Evolutionary conservation across 2,329 filamentous ascomycete genomes (phyloP).

Genomic region (Cladophialophora psammophila): DNA sequence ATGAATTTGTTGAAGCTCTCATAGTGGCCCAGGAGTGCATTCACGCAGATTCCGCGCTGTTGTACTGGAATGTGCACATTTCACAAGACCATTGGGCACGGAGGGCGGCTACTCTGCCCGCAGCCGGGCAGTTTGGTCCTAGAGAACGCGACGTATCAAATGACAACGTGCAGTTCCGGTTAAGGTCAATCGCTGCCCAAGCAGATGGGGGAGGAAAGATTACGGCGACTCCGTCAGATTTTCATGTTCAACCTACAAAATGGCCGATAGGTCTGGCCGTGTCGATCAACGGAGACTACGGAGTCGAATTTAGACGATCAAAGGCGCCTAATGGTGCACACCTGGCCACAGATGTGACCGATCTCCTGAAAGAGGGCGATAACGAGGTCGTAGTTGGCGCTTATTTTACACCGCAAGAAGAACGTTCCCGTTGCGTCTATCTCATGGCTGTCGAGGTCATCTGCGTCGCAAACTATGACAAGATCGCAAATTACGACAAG

Average conservation of each 20-base stretch:
- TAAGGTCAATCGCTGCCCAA: conserved; percentile 66
- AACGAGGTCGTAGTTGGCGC: conserved; percentile 68
- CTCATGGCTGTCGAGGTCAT: conserved; percentile 74
- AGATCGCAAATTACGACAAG: conserved; percentile 50
- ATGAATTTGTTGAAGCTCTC: conserved; percentile 48
- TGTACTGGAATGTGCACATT: conserved; percentile 50
- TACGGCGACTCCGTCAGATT: conserved; percentile 10
- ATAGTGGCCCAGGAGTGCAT: conserved; percentile 45
- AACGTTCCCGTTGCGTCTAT: conserved; percentile 50
- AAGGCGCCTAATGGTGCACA: conserved; percentile 78
- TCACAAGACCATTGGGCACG: conserved; percentile 38
- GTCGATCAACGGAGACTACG: conserved; percentile 65
- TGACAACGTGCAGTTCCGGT: conserved; percentile 68
- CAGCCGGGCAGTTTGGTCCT: conserved; percentile 40
- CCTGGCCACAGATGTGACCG: conserved; percentile 76
- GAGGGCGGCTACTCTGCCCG: conserved; percentile 16
- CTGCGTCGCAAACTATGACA: conserved; percentile 57
- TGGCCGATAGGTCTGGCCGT: conserved; percentile 79
- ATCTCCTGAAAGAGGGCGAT: conserved; percentile 61
- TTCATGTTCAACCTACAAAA: conserved; percentile 62
- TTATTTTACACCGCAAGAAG: conserved; percentile 49
- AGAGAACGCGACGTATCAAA: conserved; percentile 50
- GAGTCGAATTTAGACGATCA: conserved; percentile 63
- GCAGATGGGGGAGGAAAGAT: not conserved
- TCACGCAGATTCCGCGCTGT: conserved; percentile 40